Evolutionary conservation across 1,284 basidiomycete genomes (phyloP), one percentile per base, ranked within the genome.

Genomic region (Phellopilus nigrolimitatus): DNA sequence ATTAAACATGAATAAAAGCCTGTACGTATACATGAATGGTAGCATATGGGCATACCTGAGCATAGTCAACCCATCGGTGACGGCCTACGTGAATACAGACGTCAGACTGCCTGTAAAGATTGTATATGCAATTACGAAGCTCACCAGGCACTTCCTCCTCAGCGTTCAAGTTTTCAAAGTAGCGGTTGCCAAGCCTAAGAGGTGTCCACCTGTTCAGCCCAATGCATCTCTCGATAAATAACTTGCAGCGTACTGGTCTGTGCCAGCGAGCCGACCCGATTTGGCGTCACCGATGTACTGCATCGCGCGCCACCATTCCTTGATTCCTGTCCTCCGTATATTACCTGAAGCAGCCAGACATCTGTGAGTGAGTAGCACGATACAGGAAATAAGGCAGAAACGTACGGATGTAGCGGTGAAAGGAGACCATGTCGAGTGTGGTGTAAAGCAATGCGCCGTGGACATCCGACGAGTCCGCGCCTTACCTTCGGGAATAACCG

Each of bases 241-340:
- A 78, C 10, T 46, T 12, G 33, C 19, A 28, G 78, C 88, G 60
- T 63, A 93, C 87, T 87, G 82, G 74, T 97, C 94, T 48, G 74
- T 79, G 47, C 94, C 94, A 50, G 91, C 73, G 49, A 81, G 76
- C 58, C 73, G 72, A 13, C 93, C 94, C 21, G 79, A 80, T 69
- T 97, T 97, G 50, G 89, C 88, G 62, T 97, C 94, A 47, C 91
- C 87, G 57, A 95, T 95, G 66, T 94, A 91, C 68, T 92, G 80
- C 77, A 86, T 70, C 59, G 90, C 82, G 59, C 82, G 79, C 81
- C 86, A 90, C 86, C 87, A 94, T 69, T 91, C 85, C 60, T 78
- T 78, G 53, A 90, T 63, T 10, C 92, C 92, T 13, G 82, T 84
- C 41, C 80, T 78, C 49, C 80, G 81, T 48, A 91, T 74, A 37